Evolutionary conservation across 2,329 filamentous ascomycete species (phyloP), one percentile per base, ranked within the genome.

Genomic region (Lecanicillium sp.): DNA sequence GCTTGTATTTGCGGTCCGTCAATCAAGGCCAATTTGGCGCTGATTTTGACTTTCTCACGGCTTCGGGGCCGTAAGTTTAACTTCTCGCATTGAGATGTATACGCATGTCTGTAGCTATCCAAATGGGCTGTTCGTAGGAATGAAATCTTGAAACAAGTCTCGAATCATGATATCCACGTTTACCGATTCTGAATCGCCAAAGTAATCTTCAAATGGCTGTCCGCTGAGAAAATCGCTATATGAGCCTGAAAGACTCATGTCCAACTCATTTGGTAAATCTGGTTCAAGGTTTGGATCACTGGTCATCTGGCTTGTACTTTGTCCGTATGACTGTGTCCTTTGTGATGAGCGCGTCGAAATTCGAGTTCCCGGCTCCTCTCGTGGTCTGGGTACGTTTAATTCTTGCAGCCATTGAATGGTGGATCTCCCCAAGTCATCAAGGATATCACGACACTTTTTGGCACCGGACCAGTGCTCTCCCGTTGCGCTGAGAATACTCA

Each of bases 41-140:
- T 0, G 75, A 81, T 51, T 80, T 81, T 56, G 74, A 75, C 44
- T 80, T 81, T 41, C 53, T 81, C 38, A 77, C 65, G 2, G 70
- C 71, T 3, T 50, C 50, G 16, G 65, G 66, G 1, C 54, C 54
- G 9, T 12, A 27, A 15, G 7, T 14, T 12, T 15, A 22, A n/a
- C 11, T 13, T 22, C 7, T 22, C 15, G 18, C 13, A 22, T n/a
- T 33, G 13, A 20, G 12, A 6, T 9, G 32, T 25, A 43, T 27
- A n/a, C 13, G 22, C 19, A 36, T 7, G 47, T 35, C 25, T 8
- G 8, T 13, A 28, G 8, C 14, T 30, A 30, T n/a, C 29, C 11
- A 13, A 30, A 30, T 30, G 11, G 29, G 13, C 14, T 7, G 14
- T 5, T 16, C 5, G 52, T 50, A 2, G 57, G 56, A n/a, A 60